phyloP scores from a whole-genome alignment of 2,329 filamentous ascomycete genomes.

The Pseudopyrenochaeta lycopersici region DNA sequence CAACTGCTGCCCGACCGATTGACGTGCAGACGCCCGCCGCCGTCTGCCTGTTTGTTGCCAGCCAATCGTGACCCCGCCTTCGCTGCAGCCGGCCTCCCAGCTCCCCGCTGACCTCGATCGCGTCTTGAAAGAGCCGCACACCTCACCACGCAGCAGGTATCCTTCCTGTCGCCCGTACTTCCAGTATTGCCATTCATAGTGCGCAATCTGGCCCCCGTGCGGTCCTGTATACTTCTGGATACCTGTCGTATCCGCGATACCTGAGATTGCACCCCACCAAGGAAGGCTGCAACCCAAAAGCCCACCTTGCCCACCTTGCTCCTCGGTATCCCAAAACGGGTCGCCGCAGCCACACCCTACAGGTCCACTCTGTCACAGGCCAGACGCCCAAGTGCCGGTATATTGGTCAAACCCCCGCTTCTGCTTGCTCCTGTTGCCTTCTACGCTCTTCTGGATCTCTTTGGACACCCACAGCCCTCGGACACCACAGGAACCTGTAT shows the following conservation, averaged over 20 bases:
- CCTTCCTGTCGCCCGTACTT: conserved; percentile 34
- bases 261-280: conserved; percentile 17
- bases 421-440: conserved; percentile 35
- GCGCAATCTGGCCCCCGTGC: conserved; percentile 27
- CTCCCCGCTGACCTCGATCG: conserved; percentile 29
- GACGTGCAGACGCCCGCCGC: conserved; percentile 41
- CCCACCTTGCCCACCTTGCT: conserved; percentile 26
- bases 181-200: conserved; percentile 17
- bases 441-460: conserved; percentile 36
- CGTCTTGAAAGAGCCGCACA: conserved; percentile 41
- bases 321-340: conserved; percentile 35
- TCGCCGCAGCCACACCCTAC: conserved; percentile 45
- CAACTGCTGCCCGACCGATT: conserved; percentile 43
- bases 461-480: conserved; percentile 32
- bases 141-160: conserved; percentile 24
- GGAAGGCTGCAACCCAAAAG: conserved; percentile 27
- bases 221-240: conserved; percentile 29
- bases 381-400: conserved; percentile 44
- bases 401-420: conserved; percentile 48
- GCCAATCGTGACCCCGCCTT: conserved; percentile 38
- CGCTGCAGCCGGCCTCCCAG: conserved; percentile 27
- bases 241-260: conserved; percentile 28
- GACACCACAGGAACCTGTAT: conserved; percentile 34
- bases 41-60: conserved; percentile 22
- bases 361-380: conserved; percentile 37